phyloP scores from a whole-genome alignment of 1,284 basidiomycete genomes.

The Pulveroboletus sp. region DNA sequence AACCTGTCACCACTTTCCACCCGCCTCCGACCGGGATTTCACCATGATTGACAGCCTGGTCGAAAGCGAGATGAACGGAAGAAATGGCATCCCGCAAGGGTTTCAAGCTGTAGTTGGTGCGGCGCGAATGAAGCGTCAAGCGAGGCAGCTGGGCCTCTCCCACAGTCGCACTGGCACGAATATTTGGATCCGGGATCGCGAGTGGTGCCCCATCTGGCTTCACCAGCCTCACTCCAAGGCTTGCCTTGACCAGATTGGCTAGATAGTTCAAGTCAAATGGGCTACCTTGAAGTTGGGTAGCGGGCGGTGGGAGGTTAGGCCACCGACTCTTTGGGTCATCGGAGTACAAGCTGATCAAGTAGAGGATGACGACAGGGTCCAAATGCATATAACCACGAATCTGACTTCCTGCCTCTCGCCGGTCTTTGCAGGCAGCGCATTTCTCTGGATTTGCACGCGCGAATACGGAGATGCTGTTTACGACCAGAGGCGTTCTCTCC shows the following conservation, averaged over 20 bases:
- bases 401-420: conserved; percentile 10
- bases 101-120: no score
- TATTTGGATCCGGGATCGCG: neutral
- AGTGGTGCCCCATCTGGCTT: conserved; percentile 17
- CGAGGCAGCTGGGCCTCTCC: no score
- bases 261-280: conserved; percentile 5
- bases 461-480: conserved; percentile 20
- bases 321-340: no score
- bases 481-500: neutral
- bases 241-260: conserved; percentile 3
- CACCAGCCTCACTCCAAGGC: conserved; percentile 17
- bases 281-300: no score
- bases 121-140: no score
- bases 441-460: conserved; percentile 7
- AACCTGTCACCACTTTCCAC: no score
- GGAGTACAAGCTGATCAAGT: neutral
- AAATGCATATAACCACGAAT: conserved; percentile 20
- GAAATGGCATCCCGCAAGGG: no score
- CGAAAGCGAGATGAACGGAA: no score
- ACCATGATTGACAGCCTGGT: no score
- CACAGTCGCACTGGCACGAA: neutral
- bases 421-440: conserved; percentile 14
- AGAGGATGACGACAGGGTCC: conserved; percentile 19
- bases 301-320: no score
- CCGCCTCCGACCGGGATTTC: no score